Percentiles rank a stretch among this genome's conserved stretches.
Conservation (phyloP, 352 stramenopile species). For the Phytophthora palmivora region DNA sequence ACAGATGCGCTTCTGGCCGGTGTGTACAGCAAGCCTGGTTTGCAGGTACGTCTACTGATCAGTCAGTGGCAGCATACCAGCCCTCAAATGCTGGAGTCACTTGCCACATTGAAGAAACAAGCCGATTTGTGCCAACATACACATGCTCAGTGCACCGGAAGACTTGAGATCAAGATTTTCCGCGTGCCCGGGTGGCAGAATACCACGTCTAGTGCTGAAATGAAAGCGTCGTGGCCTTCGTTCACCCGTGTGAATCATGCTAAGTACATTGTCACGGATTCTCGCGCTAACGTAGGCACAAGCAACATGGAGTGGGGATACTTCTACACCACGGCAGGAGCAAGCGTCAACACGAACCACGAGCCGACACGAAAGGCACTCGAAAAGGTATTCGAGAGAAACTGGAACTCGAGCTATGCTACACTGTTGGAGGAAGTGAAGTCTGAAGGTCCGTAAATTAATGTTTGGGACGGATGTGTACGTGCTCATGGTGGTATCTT, state of each 20-base stretch:
- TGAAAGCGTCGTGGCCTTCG: slow-evolving; percentile 54
- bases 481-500: neutral
- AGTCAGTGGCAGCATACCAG: slow-evolving; percentile 81
- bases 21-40: slow-evolving; percentile 59
- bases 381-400: slow-evolving; percentile 71
- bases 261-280: slow-evolving; percentile 87
- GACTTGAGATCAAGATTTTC: slow-evolving; percentile 78
- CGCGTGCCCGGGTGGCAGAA: slow-evolving; percentile 80
- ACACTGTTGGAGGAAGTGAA: slow-evolving; percentile 37
- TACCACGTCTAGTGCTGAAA: slow-evolving; percentile 43
- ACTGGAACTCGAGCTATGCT: slow-evolving; percentile 81
- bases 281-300: slow-evolving; percentile 82
- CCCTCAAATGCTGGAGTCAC: slow-evolving; percentile 58
- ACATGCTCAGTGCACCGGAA: slow-evolving; percentile 48
- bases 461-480: neutral
- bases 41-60: slow-evolving; percentile 71
- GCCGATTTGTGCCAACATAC: slow-evolving; percentile 51
- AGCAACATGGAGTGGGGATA: slow-evolving; percentile 91
- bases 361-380: slow-evolving; percentile 57
- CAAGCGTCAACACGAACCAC: slow-evolving; percentile 83
- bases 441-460: neutral
- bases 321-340: slow-evolving; percentile 85
- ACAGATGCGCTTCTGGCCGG: slow-evolving; percentile 65
- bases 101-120: slow-evolving; percentile 57
- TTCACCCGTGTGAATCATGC: slow-evolving; percentile 87